Percentiles rank a stretch among this genome's conserved stretches.
These are phyloP conservation scores for Boletus pseudo-olivaceus DNA, from an alignment of 768 basidiomycete genomes.

Conservation along the genomic window DNA sequence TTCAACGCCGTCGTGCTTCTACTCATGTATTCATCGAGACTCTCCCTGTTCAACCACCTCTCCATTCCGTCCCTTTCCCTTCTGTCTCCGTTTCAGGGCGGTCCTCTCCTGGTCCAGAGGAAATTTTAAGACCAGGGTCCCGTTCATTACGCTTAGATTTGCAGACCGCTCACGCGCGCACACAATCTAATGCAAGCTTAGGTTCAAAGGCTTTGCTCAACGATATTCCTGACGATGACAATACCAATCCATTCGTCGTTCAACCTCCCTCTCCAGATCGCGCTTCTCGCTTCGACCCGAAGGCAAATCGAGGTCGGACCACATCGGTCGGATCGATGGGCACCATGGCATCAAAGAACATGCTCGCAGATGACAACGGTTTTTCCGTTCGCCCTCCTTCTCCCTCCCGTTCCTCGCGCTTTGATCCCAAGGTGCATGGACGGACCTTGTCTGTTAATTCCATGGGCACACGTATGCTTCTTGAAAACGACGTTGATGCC, in stretches of 20 bases:
- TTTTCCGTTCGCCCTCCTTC: conserved; percentile 67
- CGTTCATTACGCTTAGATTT: conserved; percentile 34
- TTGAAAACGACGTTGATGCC: conserved; percentile 48
- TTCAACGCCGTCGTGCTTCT: conserved; percentile 49
- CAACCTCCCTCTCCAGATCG: conserved; percentile 37
- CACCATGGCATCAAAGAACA: conserved; percentile 31
- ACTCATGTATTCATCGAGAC: conserved; percentile 47
- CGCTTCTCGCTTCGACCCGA: conserved; percentile 45
- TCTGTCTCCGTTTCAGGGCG: conserved; percentile 45
- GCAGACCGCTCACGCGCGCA: conserved; percentile 38
- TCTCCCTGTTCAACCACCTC: conserved; percentile 36
- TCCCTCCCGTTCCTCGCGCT: conserved; percentile 59
- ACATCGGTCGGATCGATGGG: conserved; percentile 48
- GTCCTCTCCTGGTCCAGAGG: conserved; percentile 46
- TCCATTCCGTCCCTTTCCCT: conserved; percentile 64
- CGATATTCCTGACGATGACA: conserved; percentile 33
- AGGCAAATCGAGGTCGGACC: conserved; percentile 35
- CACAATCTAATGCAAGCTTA: conserved; percentile 50
- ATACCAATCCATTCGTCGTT: conserved; percentile 34
- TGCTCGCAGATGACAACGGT: conserved; percentile 51
- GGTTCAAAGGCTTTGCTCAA: conserved; percentile 46
- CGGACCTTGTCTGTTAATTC: conserved; percentile 65
- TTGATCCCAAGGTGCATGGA: conserved; percentile 76
- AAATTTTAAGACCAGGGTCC: conserved; percentile 34
- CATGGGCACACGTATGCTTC: conserved; percentile 58